Percentiles rank a stretch among this genome's conserved stretches.
Evolutionary conservation across 331 rosid genomes (phyloP).

Genomic region (Acacia concinna): DNA sequence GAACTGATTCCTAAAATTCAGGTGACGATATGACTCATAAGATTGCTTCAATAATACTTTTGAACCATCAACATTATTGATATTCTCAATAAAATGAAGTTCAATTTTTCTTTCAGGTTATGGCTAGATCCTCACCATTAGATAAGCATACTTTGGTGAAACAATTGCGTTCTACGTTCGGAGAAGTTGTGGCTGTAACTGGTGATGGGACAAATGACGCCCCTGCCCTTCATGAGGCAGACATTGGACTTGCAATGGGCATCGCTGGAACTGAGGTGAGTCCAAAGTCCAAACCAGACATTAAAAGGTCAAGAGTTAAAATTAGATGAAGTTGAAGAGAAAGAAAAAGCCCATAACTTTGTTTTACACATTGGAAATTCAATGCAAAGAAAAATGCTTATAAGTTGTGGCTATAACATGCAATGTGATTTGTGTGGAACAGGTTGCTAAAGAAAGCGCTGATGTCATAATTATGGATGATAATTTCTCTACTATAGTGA

Average conservation of each 20-base stretch:
- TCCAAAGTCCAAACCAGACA: constrained; percentile 25
- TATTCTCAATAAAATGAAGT: constrained; percentile 15
- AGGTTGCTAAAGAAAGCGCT: constrained; percentile 99
- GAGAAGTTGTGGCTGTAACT: constrained; percentile 94
- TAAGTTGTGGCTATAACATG: constrained; percentile 9
- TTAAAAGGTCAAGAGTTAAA: no score
- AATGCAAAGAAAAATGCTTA: not conserved
- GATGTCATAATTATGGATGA: constrained; percentile 94
- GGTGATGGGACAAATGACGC: constrained; percentile 99
- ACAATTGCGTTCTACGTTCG: constrained; percentile 81
- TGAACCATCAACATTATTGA: not conserved
- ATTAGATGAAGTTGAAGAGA: no score
- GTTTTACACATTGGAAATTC: not conserved
- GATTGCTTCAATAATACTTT: not conserved
- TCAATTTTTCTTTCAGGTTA: constrained; percentile 54
- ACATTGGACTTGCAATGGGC: constrained; percentile 99
- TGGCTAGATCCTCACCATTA: constrained; percentile 97
- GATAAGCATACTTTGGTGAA: constrained; percentile 89
- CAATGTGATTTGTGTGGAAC: constrained; percentile 24
- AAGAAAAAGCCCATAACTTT: not conserved
- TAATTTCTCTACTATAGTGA: constrained; percentile 93
- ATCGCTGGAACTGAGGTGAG: constrained; percentile 92
- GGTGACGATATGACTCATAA: constrained; percentile 45
- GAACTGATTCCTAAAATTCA: constrained; percentile 85
- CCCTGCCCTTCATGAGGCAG: constrained; percentile 98